Conservation (phyloP, 2,329 filamentous ascomycete genomes). For the Daldinia eschscholtzii region DNA sequence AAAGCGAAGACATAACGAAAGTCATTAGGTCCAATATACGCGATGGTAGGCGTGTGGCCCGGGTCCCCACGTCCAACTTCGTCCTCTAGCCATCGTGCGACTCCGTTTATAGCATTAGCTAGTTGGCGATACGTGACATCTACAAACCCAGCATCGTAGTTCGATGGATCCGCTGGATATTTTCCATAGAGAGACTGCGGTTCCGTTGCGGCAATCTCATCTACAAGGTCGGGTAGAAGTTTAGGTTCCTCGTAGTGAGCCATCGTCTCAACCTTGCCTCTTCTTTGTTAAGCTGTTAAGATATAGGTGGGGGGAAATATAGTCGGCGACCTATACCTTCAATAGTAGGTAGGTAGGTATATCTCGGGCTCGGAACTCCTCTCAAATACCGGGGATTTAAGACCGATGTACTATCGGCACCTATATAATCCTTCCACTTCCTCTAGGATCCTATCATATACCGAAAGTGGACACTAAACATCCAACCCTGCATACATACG, state of each 20-base stretch:
- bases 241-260: constrained; percentile 15
- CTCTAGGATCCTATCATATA: constrained; percentile 2
- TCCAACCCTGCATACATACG: background rate
- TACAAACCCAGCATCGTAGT: constrained; percentile 26
- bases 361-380: background rate
- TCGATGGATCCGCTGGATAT: constrained; percentile 23
- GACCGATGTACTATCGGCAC: background rate
- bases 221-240: constrained; percentile 23
- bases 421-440: background rate
- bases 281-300: background rate
- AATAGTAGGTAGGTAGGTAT: background rate
- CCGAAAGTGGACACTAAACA: background rate
- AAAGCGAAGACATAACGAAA: constrained; percentile 55
- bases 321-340: background rate
- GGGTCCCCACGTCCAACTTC: constrained; percentile 24
- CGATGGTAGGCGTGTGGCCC: constrained; percentile 48
- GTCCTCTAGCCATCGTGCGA: constrained; percentile 28
- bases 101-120: constrained; percentile 33
- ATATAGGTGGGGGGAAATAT: background rate
- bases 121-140: constrained; percentile 27
- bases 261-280: background rate
- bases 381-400: background rate
- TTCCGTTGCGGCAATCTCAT: constrained; percentile 28
- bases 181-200: constrained; percentile 31
- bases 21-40: constrained; percentile 55